Evolutionary conservation across 78 protist species (phyloP), one percentile per base, ranked within the genome.

Genomic region (Dictyostelium intermedium): DNA sequence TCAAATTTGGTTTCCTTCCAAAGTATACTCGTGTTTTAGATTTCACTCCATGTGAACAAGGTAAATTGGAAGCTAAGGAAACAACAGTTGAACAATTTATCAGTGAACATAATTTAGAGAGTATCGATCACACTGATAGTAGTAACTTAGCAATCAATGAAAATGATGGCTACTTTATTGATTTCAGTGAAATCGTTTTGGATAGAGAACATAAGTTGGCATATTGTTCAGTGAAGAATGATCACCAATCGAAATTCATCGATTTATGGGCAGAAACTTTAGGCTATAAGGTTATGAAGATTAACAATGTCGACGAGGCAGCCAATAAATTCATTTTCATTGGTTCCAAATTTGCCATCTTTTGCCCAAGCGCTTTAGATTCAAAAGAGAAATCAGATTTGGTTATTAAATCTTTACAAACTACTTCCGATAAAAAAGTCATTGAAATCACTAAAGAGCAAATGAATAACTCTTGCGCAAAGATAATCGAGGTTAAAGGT

Each of bases 11-110:
- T 5, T 80, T 89, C 85, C 84, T 47, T 16, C 56, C 86, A 43
- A 56, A 35, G 23, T 89, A 89, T 66, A 80, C 63, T 1, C 27
- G 82, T 32, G 85, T 78, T 23, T 27, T 80, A 7, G 94, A 89
- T 80, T 80, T 89, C 74, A 89, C 94, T 2, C 74, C 79, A 25
- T 50, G 83, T 53, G 94, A 89, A 81, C 27, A 45, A 13, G 94
- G 94, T 70, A 56, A 45, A 32, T 32, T 60, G 18, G 13, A 6
- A 11, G 9, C 3, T 10, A 60, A 14, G 6, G 70, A 73, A 32
- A 79, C 84, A 9, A 87, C 85, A 9, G 43, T 87, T 20, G 63
- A 80, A n/a, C 56, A 74, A 23, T 61, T 77, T 23, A 41, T 86
- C 16, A 13, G 1, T 1, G 60, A 45, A 14, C 45, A 61, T 16